Conservation (phyloP, 768 basidiomycete genomes). For the Phylloporus rhodoxanthus region DNA sequence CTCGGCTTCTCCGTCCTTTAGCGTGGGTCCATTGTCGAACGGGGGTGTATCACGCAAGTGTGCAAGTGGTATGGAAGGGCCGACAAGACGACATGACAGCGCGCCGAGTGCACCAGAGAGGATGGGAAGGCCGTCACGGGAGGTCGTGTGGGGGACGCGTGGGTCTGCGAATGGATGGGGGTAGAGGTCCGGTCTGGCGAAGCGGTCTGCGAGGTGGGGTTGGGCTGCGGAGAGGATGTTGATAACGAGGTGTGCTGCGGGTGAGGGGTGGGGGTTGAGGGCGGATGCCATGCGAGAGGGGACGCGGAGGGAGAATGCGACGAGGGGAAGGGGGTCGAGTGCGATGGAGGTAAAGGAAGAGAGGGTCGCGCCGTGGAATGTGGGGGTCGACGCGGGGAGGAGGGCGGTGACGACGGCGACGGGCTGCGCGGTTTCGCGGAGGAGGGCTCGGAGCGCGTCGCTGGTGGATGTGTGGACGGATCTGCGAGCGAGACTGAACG, state of each 20-base stretch:
- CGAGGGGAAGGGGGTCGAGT: constrained; percentile 80
- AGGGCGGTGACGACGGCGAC: constrained; percentile 80
- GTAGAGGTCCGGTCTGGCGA: constrained; percentile 68
- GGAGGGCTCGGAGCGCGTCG: constrained; percentile 43
- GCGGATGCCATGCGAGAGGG: constrained; percentile 82
- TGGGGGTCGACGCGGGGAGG: constrained; percentile 32
- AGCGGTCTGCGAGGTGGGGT: constrained; percentile 53
- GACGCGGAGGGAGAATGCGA: constrained; percentile 84
- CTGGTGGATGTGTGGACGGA: constrained; percentile 10
- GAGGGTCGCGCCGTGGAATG: constrained; percentile 85
- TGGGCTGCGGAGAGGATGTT: constrained; percentile 75
- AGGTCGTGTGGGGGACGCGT: constrained; percentile 35
- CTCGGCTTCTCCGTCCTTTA: constrained; percentile 6
- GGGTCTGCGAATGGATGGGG: constrained; percentile 50
- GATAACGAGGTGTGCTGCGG: constrained; percentile 56
- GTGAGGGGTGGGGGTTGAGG: constrained; percentile 32
- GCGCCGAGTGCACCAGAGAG: constrained; percentile 60
- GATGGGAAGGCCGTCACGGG: constrained; percentile 53
- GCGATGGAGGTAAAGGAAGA: constrained; percentile 92
- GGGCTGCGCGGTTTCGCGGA: constrained; percentile 77
- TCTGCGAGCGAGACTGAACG: not conserved
- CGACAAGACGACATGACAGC: constrained; percentile 64
- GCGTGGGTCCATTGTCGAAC: constrained; percentile 6
- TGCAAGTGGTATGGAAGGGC: constrained; percentile 54
- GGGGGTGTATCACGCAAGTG: constrained; percentile 32